These are phyloP conservation scores for Clonostachys solani DNA, from an alignment of 2,329 filamentous ascomycete genomes.

Conservation along the genomic window DNA sequence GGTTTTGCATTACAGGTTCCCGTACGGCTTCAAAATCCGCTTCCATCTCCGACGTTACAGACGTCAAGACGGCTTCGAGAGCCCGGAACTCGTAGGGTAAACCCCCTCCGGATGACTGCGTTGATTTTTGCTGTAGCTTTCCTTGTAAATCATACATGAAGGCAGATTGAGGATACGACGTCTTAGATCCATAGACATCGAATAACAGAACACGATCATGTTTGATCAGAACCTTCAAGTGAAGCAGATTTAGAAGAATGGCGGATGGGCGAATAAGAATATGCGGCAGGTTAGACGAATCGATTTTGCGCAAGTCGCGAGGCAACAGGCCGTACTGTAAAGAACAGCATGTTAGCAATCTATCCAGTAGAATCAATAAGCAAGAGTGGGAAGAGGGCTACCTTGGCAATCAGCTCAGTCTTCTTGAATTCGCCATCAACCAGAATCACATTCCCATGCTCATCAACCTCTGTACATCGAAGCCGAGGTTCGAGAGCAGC, in stretches of 20 bases:
- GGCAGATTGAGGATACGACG: slow-evolving; percentile 90
- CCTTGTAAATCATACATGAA: slow-evolving; percentile 98
- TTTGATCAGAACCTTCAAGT: slow-evolving; percentile 93
- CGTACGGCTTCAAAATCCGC: slow-evolving; percentile 92
- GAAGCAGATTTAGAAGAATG: slow-evolving; percentile 93
- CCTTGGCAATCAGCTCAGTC: slow-evolving; percentile 92
- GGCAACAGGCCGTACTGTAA: slow-evolving; percentile 82
- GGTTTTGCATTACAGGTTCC: slow-evolving; percentile 83
- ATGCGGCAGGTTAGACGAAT: slow-evolving; percentile 91
- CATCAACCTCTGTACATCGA: slow-evolving; percentile 92
- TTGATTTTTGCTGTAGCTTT: slow-evolving; percentile 78
- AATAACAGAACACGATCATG: slow-evolving; percentile 92
- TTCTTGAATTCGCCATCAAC: slow-evolving; percentile 97
- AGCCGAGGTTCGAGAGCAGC: slow-evolving; percentile 80
- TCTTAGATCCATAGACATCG: slow-evolving; percentile 90
- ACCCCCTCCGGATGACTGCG: slow-evolving; percentile 47
- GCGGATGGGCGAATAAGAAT: slow-evolving; percentile 91
- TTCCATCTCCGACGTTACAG: slow-evolving; percentile 86
- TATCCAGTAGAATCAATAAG: no score
- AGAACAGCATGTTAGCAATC: background rate
- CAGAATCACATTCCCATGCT: slow-evolving; percentile 84
- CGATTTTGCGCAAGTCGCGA: slow-evolving; percentile 94
- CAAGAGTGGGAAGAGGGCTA: slow-evolving; percentile 22
- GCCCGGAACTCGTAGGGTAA: slow-evolving; percentile 96
- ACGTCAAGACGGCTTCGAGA: slow-evolving; percentile 90